These are phyloP conservation scores for Taphrina deformans DNA, from an alignment of 1,139 yeast species.

Conservation along the genomic window DNA sequence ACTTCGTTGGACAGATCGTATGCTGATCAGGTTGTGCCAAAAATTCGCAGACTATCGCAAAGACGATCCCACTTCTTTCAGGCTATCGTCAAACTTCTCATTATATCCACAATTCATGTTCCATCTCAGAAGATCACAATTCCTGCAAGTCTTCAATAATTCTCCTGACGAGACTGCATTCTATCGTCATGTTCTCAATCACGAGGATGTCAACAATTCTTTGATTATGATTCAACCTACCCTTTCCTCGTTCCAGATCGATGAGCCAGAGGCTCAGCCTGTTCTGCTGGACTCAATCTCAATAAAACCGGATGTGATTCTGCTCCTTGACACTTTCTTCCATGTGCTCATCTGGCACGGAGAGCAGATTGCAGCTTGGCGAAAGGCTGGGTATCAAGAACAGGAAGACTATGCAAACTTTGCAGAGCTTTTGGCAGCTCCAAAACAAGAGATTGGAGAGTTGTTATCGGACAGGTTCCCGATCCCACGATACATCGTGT, in stretches of 20 bases:
- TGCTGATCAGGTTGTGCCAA: conserved; percentile 77
- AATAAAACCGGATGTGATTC: conserved; percentile 80
- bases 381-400: conserved; percentile 91
- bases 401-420: conserved; percentile 86
- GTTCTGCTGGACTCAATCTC: conserved; percentile 94
- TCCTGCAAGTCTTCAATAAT: conserved; percentile 92
- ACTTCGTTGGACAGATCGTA: conserved; percentile 81
- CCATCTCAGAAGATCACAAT: conserved; percentile 94
- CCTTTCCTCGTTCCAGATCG: conserved; percentile 79
- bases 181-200: conserved; percentile 85
- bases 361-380: conserved; percentile 92
- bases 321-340: conserved; percentile 91
- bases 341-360: conserved; percentile 95
- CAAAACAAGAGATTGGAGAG: conserved; percentile 89
- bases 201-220: conserved; percentile 92
- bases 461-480: conserved; percentile 92
- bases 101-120: conserved; percentile 95
- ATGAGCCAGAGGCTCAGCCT: conserved; percentile 70
- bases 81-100: conserved; percentile 74
- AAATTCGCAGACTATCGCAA: conserved; percentile 84
- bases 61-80: conserved; percentile 72
- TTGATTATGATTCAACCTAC: conserved; percentile 97
- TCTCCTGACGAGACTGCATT: conserved; percentile 99
- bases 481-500: conserved; percentile 90
- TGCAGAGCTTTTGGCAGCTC: conserved; percentile 80